Evolutionary conservation across 331 rosid genomes (phyloP), one percentile per base, ranked within the genome.

Genomic region (Quercus lobata): DNA sequence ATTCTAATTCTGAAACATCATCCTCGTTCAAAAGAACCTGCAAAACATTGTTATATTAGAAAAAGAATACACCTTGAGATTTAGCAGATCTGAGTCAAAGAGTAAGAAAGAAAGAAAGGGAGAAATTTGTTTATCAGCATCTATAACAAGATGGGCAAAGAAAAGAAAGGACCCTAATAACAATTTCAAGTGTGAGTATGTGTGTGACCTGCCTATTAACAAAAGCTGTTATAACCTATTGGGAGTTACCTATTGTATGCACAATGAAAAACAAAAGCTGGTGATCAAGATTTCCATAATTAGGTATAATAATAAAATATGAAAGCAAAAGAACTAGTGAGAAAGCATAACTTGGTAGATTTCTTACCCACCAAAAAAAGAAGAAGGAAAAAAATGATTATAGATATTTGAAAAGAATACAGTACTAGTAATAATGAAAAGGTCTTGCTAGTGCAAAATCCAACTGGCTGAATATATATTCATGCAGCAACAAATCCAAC

Each of bases 21-120:
- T 91, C 91, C 86, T 91, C 88, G 81, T 93, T 95, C 75, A 95
- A 56, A 84, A 95, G 94, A 78, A 95, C 97, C 98, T 95, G 91
- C 81, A 86, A 83, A 81, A 79, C 76, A 76, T 52, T 41, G 27
- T 9, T 7, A 6, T 7, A 1, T 34, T 22, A 71, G 49, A 58
- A 32, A 63, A 57, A 69, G 46, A 62, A 22, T 6, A 27, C 66
- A 41, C 62, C 46, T 41, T 14, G 29, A 21, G 71, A 30, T 34
- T 35, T 24, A 32, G 52, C 25, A 30, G 8, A 18, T 19, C 1
- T 1, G 29, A n/a, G 52, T 25, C 69, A 69, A 56, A 15, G 75
- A 74, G 58, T 27, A 57, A 68, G 69, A 76, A 44, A 22, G 44
- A 14, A 63, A 46, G 44, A 41, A 41, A 49, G 34, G 52, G 22